A percentile compares a stretch with the other conserved stretches of the same genome.
Evolutionary conservation across 495 filamentous ascomycete genomes (phyloP).

Genomic region (Trypethelium eluteriae): DNA sequence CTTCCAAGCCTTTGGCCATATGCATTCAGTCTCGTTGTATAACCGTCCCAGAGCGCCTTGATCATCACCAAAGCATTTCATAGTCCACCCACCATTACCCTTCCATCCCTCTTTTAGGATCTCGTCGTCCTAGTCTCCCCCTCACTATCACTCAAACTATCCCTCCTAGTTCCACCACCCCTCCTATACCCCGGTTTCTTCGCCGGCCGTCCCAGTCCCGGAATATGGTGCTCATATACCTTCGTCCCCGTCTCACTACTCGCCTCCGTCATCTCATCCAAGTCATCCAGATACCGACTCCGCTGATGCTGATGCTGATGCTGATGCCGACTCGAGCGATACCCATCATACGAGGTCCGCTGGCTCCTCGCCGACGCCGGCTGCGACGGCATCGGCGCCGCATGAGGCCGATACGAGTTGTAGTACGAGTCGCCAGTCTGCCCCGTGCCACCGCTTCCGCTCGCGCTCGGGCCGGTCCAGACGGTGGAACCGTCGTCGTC

Average conservation of each 20-base stretch:
- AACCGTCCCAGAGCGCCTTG: neutral
- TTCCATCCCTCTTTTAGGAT: neutral
- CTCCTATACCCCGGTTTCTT: conserved; percentile 42
- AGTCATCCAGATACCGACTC: conserved; percentile 7
- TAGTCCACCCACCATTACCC: neutral
- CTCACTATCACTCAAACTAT: conserved; percentile 52
- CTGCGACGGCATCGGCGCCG: neutral
- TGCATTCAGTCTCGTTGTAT: neutral
- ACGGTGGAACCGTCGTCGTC: conserved; percentile 12
- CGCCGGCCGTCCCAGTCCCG: conserved; percentile 54
- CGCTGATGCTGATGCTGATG: neutral
- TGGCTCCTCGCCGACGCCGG: conserved; percentile 2
- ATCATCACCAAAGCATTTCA: neutral
- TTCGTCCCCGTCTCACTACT: conserved; percentile 65
- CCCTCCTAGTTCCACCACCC: conserved; percentile 41
- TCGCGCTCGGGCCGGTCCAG: conserved; percentile 11
- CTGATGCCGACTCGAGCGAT: neutral
- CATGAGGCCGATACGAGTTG: conserved; percentile 27
- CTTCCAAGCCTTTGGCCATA: conserved; percentile 14
- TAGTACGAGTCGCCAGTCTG: conserved; percentile 27
- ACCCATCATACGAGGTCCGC: conserved; percentile 2
- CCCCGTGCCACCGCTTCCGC: conserved; percentile 1
- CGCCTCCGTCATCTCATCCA: conserved; percentile 34
- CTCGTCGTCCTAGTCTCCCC: neutral
- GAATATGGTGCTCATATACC: conserved; percentile 71